Base-by-base conservation (phyloP, 176 grass and related monocot genomes). In the Echinochloa phyllopogon region DNA sequence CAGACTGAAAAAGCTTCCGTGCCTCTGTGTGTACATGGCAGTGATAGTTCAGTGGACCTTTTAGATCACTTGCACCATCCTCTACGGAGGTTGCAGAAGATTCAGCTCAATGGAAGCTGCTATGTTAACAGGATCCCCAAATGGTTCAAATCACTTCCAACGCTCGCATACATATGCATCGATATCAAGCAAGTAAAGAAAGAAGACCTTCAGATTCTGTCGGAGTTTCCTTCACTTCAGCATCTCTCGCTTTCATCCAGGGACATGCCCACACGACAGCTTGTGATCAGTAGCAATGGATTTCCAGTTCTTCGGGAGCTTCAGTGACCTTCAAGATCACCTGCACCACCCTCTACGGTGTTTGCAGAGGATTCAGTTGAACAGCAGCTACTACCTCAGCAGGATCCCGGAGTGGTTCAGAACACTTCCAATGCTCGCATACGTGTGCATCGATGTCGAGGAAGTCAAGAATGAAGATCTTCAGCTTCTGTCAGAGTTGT, bases 91-190 rank as follows among this genome's bases (percentile, higher is more conserved):
- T 7, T 73, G 45, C 43, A 51, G 14, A 51, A 1, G 45, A 18
- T 73, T 73, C 70, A 51, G 70, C 0, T 73, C 14, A 36, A 51
- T 6, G 15, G 25, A 3, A 18, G 8, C 17, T 75, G 72, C 49
- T 75, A 75, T 21, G 27, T 75, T 33, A 53, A 24, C 25, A 75
- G 24, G 6, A 75, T 55, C 7, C 72, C 72, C 2, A 1, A 20
- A 17, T 55, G 72, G 72, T 75, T 75, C 72, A 52, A 27, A 50
- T 55, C 49, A 55, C 72, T 75, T 55, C 49, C 49, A 37, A 53
- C 0, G 2, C 72, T 74, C 1, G 0, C 25, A 16, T 74, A 53
- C 38, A 2, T 53, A 36, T 18, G 14, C 25, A 52, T 52, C 2
- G 25, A 52, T 36, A 3, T 74, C 12, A 18, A 38, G 6, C 48